Percentiles rank a stretch among this genome's conserved stretches.
Evolutionary conservation across 164 flowering plant genomes (phyloP).

Genomic region (Magnolia changhungtana): DNA sequence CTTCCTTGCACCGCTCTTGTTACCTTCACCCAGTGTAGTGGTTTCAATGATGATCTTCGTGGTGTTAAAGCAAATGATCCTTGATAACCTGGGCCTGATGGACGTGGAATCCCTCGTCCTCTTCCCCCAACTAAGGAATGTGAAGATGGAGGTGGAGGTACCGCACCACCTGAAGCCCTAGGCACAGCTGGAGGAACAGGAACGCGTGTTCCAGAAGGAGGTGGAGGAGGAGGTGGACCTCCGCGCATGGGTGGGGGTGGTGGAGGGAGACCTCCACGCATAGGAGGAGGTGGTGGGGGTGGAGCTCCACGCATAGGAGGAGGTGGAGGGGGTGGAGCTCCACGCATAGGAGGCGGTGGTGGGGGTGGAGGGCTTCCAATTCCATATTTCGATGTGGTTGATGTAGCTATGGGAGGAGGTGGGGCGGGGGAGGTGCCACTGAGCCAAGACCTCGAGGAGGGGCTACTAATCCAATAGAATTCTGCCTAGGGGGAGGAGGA

Average conservation of each 20-base stretch:
- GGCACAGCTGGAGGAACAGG: constrained; percentile 52
- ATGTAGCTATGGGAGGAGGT: constrained; percentile 16
- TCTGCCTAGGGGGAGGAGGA: constrained; percentile 22
- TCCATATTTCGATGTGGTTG: not conserved
- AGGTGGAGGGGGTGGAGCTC: constrained; percentile 30
- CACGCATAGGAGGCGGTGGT: constrained; percentile 23
- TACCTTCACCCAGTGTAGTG: constrained; percentile 95
- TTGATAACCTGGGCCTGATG: constrained; percentile 21
- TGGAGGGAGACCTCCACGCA: constrained; percentile 32
- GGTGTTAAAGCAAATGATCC: constrained; percentile 36
- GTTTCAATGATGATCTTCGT: constrained; percentile 71
- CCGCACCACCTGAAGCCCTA: constrained; percentile 48
- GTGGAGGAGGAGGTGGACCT: constrained; percentile 33
- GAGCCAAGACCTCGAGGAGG: constrained; percentile 19
- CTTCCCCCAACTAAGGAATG: constrained; percentile 34
- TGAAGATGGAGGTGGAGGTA: constrained; percentile 63
- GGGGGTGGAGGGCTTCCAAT: constrained; percentile 19
- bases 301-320: constrained; percentile 21
- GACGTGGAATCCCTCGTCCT: constrained; percentile 65
- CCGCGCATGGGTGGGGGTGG: constrained; percentile 35
- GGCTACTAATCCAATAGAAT: constrained; percentile 6
- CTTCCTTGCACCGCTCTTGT: constrained; percentile 94
- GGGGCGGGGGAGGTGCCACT: constrained; percentile 27
- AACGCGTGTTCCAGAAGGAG: constrained; percentile 35
- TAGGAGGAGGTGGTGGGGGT: constrained; percentile 30